phyloP scores from a whole-genome alignment of 805 yeast genomes.

The Yamadazyma sp. region DNA sequence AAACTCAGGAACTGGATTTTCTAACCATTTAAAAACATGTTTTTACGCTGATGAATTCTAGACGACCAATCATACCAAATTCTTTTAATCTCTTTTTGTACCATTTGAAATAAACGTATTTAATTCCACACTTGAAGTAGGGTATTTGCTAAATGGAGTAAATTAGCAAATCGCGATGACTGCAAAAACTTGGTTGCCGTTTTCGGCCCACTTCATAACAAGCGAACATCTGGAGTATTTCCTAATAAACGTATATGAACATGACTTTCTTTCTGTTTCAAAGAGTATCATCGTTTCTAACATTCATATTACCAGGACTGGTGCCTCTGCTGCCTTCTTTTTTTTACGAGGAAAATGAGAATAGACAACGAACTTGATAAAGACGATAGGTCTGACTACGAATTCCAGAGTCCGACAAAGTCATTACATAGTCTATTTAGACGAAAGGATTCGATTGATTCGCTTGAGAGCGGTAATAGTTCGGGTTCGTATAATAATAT shows the following conservation, averaged over 20 bases:
- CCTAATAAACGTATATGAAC: too few relatives aligned
- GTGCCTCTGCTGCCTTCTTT: background rate
- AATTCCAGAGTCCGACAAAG: constrained; percentile 27
- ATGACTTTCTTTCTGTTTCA: too few relatives aligned
- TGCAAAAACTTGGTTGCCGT: constrained; percentile 3
- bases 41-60: constrained; percentile 4
- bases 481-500: background rate
- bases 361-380: constrained; percentile 1
- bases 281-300: constrained; percentile 5
- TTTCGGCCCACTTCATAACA: constrained; percentile 1
- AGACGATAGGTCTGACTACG: constrained; percentile 7
- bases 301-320: background rate
- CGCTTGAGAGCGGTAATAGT: constrained; percentile 13
- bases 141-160: background rate
- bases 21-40: background rate
- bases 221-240: too few relatives aligned
- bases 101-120: constrained; percentile 3
- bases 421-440: constrained; percentile 25
- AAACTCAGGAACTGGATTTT: constrained; percentile 2
- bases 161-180: constrained; percentile 3
- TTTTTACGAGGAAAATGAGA: background rate
- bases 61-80: constrained; percentile 10
- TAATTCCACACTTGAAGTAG: background rate
- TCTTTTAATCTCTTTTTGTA: constrained; percentile 5
- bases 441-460: constrained; percentile 23